Conservation (phyloP, 306 rosid genomes). For the Arachis hypogaea region DNA sequence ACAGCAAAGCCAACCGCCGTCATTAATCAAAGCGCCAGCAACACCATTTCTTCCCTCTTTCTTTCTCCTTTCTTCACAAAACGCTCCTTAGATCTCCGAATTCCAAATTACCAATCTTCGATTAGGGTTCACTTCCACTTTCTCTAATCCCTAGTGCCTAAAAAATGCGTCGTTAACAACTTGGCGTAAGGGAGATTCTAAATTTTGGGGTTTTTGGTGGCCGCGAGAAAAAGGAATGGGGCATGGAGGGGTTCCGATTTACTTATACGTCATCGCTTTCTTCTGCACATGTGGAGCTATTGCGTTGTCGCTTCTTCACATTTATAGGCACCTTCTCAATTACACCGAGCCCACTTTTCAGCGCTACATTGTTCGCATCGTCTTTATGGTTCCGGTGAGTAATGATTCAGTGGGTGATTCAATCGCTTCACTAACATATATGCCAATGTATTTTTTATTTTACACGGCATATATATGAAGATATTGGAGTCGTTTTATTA, state of each 20-base stretch:
- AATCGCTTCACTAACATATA: background rate
- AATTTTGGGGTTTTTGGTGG: background rate
- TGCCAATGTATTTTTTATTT: too few species aligned
- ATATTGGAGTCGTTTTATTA: too few species aligned
- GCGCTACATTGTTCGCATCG: conserved; percentile 81
- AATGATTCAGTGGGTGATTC: conserved; percentile 29
- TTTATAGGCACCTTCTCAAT: conserved; percentile 77
- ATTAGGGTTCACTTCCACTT: conserved; percentile 34
- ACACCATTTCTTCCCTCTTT: background rate
- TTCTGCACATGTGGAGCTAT: conserved; percentile 78
- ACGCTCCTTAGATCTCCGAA: background rate
- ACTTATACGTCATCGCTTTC: conserved; percentile 64
- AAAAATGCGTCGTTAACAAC: conserved; percentile 19
- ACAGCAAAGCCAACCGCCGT: conserved; percentile 30
- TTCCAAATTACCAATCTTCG: conserved; percentile 8
- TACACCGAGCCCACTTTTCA: conserved; percentile 91
- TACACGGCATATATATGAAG: too few species aligned
- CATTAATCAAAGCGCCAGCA: conserved; percentile 16
- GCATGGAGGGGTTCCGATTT: conserved; percentile 54
- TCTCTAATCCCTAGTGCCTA: too few species aligned
- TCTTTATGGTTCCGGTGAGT: conserved; percentile 84
- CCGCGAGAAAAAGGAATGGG: conserved; percentile 43
- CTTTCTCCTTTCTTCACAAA: too few species aligned
- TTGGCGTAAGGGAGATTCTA: conserved; percentile 3
- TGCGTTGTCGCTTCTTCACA: conserved; percentile 65